These are phyloP conservation scores for Monilinia laxa DNA, from an alignment of 2,329 filamentous ascomycete species.

Conservation along the genomic window DNA sequence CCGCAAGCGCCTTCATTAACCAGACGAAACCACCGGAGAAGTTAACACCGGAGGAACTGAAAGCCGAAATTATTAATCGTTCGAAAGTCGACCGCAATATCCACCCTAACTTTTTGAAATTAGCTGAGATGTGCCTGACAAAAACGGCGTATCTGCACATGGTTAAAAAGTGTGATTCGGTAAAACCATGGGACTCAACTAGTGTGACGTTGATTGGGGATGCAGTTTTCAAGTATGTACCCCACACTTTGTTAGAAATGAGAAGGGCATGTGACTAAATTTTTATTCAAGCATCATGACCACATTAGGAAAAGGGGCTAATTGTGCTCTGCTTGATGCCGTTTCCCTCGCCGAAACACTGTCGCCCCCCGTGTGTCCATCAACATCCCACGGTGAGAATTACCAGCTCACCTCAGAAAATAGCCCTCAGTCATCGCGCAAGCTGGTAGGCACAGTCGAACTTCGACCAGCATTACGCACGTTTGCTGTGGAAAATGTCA, in stretches of 20 bases:
- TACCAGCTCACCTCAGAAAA: not conserved
- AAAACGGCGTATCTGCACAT: slow-evolving; percentile 33
- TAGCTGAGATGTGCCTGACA: slow-evolving; percentile 30
- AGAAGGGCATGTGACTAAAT: slow-evolving; percentile 15
- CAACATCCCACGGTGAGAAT: not conserved
- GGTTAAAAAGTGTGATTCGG: slow-evolving; percentile 31
- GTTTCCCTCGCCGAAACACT: slow-evolving; percentile 33
- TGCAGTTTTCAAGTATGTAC: slow-evolving; percentile 36
- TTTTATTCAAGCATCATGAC: slow-evolving; percentile 32
- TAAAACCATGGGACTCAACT: slow-evolving; percentile 33
- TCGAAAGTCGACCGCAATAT: slow-evolving; percentile 26
- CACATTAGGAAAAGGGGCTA: slow-evolving; percentile 36
- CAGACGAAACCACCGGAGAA: slow-evolving; percentile 28
- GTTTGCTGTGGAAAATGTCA: slow-evolving; percentile 33
- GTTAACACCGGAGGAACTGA: slow-evolving; percentile 33
- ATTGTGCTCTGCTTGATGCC: slow-evolving; percentile 37
- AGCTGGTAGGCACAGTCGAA: not conserved
- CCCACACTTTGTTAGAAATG: no score
- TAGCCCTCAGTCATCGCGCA: not conserved
- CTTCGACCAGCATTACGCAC: slow-evolving; percentile 25
- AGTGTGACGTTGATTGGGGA: slow-evolving; percentile 36
- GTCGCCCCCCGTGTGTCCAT: not conserved
- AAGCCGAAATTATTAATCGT: slow-evolving; percentile 31
- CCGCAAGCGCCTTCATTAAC: slow-evolving; percentile 31
- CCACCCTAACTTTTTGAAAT: slow-evolving; percentile 28